phyloP scores from a whole-genome alignment of 2,329 filamentous ascomycete genomes.

The Laburnicola sp. region DNA sequence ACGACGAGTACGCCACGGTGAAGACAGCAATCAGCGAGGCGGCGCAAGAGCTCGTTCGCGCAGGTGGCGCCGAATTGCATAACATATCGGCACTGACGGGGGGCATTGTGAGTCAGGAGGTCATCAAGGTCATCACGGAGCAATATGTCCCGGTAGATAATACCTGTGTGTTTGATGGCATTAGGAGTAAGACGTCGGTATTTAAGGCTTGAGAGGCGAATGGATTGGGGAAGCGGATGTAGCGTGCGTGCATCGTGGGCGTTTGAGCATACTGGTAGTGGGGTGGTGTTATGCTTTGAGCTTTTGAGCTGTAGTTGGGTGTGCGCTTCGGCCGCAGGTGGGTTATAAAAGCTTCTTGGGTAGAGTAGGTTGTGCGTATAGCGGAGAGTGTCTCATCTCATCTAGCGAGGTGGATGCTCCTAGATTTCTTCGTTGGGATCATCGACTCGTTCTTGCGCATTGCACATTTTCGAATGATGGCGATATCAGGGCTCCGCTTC shows the following conservation, averaged over 20 bases:
- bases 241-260: neutral
- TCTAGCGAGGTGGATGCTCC: too few relatives aligned
- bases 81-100: constrained; percentile 87
- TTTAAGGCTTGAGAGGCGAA: constrained; percentile 46
- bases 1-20: constrained; percentile 46
- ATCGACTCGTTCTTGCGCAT: too few relatives aligned
- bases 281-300: too few relatives aligned
- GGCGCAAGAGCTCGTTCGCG: constrained; percentile 62
- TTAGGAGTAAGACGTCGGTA: constrained; percentile 59
- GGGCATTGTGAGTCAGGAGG: constrained; percentile 93
- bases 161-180: constrained; percentile 65
- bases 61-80: constrained; percentile 83
- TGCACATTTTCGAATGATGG: too few relatives aligned
- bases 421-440: too few relatives aligned
- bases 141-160: constrained; percentile 69
- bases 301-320: too few relatives aligned
- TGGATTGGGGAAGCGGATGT: neutral
- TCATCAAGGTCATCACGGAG: constrained; percentile 82
- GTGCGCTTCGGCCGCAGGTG: too few relatives aligned
- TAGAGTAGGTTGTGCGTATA: too few relatives aligned
- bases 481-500: too few relatives aligned
- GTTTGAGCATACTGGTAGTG: neutral
- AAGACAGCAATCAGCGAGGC: constrained; percentile 43
- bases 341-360: too few relatives aligned
- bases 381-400: too few relatives aligned